These are phyloP conservation scores for Trichophyton rubrum DNA, from an alignment of 2,329 filamentous ascomycete species.

Conservation along the genomic window DNA sequence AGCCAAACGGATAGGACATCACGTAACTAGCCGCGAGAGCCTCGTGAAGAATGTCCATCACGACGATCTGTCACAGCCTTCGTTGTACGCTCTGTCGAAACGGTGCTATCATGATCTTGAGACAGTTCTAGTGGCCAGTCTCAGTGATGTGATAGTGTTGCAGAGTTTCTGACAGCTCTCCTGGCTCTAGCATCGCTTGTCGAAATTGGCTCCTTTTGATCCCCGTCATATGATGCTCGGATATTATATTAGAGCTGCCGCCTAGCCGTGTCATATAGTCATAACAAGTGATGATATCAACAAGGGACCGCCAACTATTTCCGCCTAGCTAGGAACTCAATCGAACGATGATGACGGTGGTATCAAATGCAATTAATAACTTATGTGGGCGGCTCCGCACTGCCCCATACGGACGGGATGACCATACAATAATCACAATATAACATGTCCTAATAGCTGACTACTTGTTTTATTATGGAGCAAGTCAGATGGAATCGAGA, in stretches of 20 bases:
- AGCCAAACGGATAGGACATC: background rate
- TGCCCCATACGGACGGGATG: background rate
- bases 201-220: background rate
- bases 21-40: background rate
- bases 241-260: background rate
- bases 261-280: background rate
- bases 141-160: background rate
- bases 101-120: background rate
- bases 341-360: background rate
- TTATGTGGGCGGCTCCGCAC: background rate
- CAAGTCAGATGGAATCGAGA: too few species aligned
- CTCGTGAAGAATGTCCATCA: background rate
- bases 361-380: background rate
- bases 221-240: conserved; percentile 3
- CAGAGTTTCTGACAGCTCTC: conserved; percentile 1
- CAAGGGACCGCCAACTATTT: background rate
- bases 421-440: too few species aligned
- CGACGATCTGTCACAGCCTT: background rate
- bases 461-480: too few species aligned
- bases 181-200: background rate
- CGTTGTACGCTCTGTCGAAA: background rate
- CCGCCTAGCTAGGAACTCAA: background rate
- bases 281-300: background rate
- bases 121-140: background rate
- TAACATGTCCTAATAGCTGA: too few species aligned